phyloP scores from a whole-genome alignment of 345 rosid species.

The Bruguiera gymnorhiza region DNA sequence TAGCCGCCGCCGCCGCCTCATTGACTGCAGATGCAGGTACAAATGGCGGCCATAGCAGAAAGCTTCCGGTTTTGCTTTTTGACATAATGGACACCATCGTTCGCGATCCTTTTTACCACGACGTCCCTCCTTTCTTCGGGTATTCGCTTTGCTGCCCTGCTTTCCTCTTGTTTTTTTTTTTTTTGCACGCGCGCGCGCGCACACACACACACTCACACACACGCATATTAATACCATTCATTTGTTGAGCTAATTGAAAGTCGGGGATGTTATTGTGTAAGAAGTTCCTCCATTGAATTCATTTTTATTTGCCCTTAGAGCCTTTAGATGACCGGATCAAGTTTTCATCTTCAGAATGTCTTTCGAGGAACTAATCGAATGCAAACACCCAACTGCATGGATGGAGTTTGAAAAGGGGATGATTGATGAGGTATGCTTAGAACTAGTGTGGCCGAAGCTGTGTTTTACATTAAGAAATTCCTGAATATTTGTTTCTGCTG shows the following conservation, averaged over 20 bases:
- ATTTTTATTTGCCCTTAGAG: background rate
- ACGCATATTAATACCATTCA: no score
- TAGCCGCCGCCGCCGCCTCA: background rate
- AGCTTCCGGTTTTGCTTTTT: conserved; percentile 86
- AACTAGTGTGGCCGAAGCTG: background rate
- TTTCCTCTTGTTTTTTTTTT: background rate
- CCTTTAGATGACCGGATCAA: conserved; percentile 19
- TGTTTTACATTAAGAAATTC: no score
- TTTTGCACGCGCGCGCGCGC: no score
- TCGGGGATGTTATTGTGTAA: background rate
- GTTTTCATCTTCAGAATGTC: conserved; percentile 61
- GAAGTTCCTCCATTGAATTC: background rate
- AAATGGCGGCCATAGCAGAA: conserved; percentile 21
- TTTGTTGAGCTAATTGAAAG: background rate
- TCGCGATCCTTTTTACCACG: conserved; percentile 89
- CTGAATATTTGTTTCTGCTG: no score
- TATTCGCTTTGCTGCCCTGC: conserved; percentile 8
- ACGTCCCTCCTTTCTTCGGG: conserved; percentile 84
- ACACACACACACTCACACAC: no score
- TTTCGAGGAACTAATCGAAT: conserved; percentile 61
- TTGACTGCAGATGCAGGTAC: background rate
- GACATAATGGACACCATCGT: conserved; percentile 97
- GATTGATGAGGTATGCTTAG: conserved; percentile 63
- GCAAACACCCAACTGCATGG: conserved; percentile 91
- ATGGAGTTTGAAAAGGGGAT: conserved; percentile 81